phyloP scores from a whole-genome alignment of 805 yeast species.

The Teunomyces cretensis region DNA sequence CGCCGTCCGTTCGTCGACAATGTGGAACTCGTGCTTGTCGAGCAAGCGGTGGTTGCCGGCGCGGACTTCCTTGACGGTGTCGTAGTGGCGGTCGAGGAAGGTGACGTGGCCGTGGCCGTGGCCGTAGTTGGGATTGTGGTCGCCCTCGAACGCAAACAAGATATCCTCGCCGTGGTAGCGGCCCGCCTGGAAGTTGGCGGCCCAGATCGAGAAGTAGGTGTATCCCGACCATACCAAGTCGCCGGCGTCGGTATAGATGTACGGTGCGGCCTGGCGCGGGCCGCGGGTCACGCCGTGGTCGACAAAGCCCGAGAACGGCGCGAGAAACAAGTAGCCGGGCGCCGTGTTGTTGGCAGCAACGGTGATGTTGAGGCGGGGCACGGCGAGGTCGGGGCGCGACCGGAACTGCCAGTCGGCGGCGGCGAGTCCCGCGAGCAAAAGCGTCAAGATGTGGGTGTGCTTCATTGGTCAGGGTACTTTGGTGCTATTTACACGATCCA shows the following conservation, averaged over 20 bases:
- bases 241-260: constrained; percentile 33
- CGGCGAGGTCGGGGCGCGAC: constrained; percentile 35
- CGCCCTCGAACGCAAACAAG: constrained; percentile 35
- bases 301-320: constrained; percentile 27
- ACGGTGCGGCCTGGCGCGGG: constrained; percentile 32
- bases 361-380: constrained; percentile 33
- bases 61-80: constrained; percentile 27
- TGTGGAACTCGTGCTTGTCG: constrained; percentile 39
- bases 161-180: constrained; percentile 19
- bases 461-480: too few relatives aligned
- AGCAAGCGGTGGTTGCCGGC: constrained; percentile 34
- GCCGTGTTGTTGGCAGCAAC: constrained; percentile 20
- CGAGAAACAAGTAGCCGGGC: constrained; percentile 31
- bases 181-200: constrained; percentile 11
- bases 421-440: constrained; percentile 4
- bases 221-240: constrained; percentile 40
- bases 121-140: constrained; percentile 27
- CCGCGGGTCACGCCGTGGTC: constrained; percentile 17
- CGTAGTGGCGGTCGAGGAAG: constrained; percentile 27
- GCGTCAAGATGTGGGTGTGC: too few relatives aligned
- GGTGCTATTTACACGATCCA: too few relatives aligned
- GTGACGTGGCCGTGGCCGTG: constrained; percentile 33
- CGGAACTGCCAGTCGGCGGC: constrained; percentile 32
- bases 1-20: constrained; percentile 28
- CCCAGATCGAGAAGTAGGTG: constrained; percentile 26